Evolutionary conservation across 2,329 filamentous ascomycete genomes (phyloP).

Genomic region (Fusarium vanettenii): DNA sequence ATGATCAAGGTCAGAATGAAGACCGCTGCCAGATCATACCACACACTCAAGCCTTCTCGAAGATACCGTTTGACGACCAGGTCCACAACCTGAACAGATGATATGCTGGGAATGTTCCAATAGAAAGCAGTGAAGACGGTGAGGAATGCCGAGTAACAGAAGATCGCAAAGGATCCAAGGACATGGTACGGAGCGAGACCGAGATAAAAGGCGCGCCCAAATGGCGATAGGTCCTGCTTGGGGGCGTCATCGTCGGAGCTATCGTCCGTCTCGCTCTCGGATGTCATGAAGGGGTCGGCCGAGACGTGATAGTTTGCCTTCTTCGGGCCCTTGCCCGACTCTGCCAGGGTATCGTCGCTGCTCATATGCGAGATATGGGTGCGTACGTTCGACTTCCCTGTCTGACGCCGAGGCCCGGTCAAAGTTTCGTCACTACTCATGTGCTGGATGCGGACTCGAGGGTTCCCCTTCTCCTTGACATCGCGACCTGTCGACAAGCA

Average conservation of each 20-base stretch:
- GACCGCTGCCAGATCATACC: conserved; percentile 51
- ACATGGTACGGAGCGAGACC: conserved; percentile 63
- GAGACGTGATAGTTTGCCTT: background rate
- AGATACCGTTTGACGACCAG: conserved; percentile 43
- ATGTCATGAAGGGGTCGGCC: conserved; percentile 17
- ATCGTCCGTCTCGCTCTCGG: conserved; percentile 34
- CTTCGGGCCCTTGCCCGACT: conserved; percentile 10
- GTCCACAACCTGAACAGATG: conserved; percentile 59
- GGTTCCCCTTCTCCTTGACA: conserved; percentile 4
- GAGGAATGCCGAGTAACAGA: conserved; percentile 60
- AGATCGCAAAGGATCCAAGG: conserved; percentile 59
- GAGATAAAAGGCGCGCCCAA: conserved; percentile 67
- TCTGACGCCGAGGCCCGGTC: conserved; percentile 1
- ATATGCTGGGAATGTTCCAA: conserved; percentile 63
- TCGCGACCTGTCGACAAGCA: conserved; percentile 49
- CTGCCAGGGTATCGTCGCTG: conserved; percentile 43
- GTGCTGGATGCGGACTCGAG: conserved; percentile 14
- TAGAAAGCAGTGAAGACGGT: conserved; percentile 59
- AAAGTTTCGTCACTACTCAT: conserved; percentile 40
- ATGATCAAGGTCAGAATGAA: conserved; percentile 54
- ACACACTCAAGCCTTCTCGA: conserved; percentile 34
- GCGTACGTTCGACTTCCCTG: conserved; percentile 11
- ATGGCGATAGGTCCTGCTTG: conserved; percentile 53
- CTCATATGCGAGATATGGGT: conserved; percentile 35
- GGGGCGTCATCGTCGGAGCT: background rate